Base-by-base conservation (phyloP, 139 green algal genomes). In the Tetratostichococcus sp. region DNA sequence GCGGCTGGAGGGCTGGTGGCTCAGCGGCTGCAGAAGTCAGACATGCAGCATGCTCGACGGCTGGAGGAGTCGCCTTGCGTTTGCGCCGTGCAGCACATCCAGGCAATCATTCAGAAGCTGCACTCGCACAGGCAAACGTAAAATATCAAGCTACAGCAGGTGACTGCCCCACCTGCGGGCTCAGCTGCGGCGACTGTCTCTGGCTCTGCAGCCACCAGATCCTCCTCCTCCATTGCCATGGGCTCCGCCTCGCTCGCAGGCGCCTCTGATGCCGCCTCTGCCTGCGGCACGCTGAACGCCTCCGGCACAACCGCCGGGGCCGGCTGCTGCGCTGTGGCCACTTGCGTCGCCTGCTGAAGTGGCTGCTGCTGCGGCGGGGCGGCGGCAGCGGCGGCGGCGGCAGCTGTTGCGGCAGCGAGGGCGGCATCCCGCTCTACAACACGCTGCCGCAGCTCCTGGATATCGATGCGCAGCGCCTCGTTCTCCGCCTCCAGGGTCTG, bases 151-250 rank as follows among this genome's bases (percentile, higher is more conserved):
- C n/a, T n/a, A n/a, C n/a, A n/a, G n/a, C n/a, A n/a, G n/a, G n/a
- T n/a, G n/a, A 50, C 8, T 11, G 39, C 39, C 22, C 50, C 14
- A 62, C 19, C 50, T 62, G 50, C 50, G 19, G 11, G 14, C 50
- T n/a, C 2, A 17, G 50, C 17, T 26, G 22, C 50, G 17, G 19
- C 14, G 8, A 22, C 50, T 25, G 65, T 57, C 5, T 58, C 71
- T 30, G 58, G 21, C 28, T 68, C 35, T 1, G n/a, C 43, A 0
- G 62, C 35, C 30, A 30, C 68, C 43, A 75, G 17, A 4, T 30
- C 30, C 73, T n/a, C n/a, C 33, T 43, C 69, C 50, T 43, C 31
- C 22, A 28, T 77, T 2, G 32, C 32, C 50, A 30, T 77, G 73
- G 39, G 43, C 30, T 65, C 35, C 26, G 33, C 50, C 5, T 69